Conservation (phyloP, 331 rosid species). For the Malus hybrid region DNA sequence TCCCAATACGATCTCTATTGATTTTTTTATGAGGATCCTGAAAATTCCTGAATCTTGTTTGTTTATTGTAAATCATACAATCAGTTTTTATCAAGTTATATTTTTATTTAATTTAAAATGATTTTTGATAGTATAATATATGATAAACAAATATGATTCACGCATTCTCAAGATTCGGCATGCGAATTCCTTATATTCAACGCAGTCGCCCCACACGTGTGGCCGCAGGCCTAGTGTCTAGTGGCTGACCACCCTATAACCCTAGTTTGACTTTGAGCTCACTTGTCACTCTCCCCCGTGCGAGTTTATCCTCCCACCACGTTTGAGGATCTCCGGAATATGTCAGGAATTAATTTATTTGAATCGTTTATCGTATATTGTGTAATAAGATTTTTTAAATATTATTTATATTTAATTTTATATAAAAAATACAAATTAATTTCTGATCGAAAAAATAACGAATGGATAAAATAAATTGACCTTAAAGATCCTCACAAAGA, state of each 20-base stretch:
- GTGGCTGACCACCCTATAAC: conserved; percentile 6
- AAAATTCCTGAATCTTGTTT: too few species aligned
- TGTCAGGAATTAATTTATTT: too few species aligned
- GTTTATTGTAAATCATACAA: fast-evolving
- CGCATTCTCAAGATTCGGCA: too few species aligned
- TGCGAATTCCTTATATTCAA: neutral
- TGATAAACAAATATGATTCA: fast-evolving
- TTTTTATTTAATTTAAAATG: too few species aligned
- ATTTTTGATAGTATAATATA: fast-evolving
- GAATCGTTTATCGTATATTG: too few species aligned
- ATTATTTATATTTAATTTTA: too few species aligned
- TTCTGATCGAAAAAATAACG: fast-evolving
- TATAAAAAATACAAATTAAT: too few species aligned
- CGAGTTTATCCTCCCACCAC: too few species aligned
- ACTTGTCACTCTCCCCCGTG: neutral
- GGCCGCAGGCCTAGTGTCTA: conserved; percentile 21
- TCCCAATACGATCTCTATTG: too few species aligned
- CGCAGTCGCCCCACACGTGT: conserved; percentile 19
- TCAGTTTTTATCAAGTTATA: fast-evolving
- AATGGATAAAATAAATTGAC: too few species aligned
- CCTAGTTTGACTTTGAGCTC: neutral
- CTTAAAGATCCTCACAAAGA: fast-evolving
- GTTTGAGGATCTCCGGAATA: too few species aligned
- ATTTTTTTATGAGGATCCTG: fast-evolving
- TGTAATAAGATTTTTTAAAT: too few species aligned